These are phyloP conservation scores for Claviceps sp. DNA, from an alignment of 2,329 filamentous ascomycete species.

Conservation along the genomic window DNA sequence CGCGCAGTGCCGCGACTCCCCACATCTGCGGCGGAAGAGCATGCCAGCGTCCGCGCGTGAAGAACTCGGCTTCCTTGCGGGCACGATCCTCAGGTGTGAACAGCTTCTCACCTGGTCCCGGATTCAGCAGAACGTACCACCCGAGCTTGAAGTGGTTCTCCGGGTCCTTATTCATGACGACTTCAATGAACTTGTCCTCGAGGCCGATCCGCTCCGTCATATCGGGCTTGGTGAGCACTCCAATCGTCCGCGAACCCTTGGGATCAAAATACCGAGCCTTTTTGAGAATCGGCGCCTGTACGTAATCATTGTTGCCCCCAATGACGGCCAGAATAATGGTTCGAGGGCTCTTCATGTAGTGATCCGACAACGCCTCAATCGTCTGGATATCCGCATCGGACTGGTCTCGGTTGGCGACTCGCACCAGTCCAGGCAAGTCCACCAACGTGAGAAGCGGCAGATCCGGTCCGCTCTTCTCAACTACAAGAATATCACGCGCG, in stretches of 20 bases:
- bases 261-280: conserved; percentile 39
- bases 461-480: conserved; percentile 45
- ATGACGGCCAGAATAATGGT: conserved; percentile 43
- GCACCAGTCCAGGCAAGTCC: conserved; percentile 46
- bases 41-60: conserved; percentile 34
- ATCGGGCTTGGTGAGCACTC: conserved; percentile 39
- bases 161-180: conserved; percentile 35
- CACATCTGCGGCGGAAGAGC: conserved; percentile 33
- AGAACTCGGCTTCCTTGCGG: conserved; percentile 33
- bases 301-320: conserved; percentile 41
- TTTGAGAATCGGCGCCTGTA: conserved; percentile 36
- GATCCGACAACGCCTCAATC: conserved; percentile 36
- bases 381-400: conserved; percentile 37
- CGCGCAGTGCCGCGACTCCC: conserved; percentile 30
- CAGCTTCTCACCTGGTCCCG: conserved; percentile 33
- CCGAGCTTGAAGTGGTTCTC: conserved; percentile 37
- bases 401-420: conserved; percentile 38
- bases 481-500: conserved; percentile 39
- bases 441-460: conserved; percentile 47
- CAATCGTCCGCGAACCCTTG: conserved; percentile 33
- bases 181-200: conserved; percentile 40
- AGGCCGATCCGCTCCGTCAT: conserved; percentile 39
- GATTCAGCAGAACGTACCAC: conserved; percentile 39
- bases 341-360: conserved; percentile 41
- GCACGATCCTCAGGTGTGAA: conserved; percentile 27